A percentile compares a stretch with the other conserved stretches of the same genome.
phyloP scores from a whole-genome alignment of 2,329 filamentous ascomycete genomes.

The Aspergillus fructus region DNA sequence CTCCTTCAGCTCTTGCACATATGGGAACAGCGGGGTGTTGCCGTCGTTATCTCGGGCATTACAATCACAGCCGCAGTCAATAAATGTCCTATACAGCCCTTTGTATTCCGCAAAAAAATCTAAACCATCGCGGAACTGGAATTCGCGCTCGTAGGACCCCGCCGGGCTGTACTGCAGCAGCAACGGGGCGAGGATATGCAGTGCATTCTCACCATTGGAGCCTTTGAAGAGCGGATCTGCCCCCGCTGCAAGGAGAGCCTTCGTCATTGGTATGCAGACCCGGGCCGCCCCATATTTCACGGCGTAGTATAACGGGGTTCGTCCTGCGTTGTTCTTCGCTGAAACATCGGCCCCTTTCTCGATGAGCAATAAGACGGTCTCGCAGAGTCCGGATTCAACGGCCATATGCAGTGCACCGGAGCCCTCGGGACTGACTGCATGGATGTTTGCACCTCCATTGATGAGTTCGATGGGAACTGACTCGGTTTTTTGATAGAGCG shows the following conservation, averaged over 20 bases:
- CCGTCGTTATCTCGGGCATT: constrained; percentile 5
- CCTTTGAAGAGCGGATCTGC: neutral
- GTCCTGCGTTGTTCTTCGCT: neutral
- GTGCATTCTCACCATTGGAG: neutral
- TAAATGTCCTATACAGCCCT: too few species aligned
- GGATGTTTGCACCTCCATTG: constrained; percentile 1
- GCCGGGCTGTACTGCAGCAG: neutral
- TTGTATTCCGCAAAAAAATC: neutral
- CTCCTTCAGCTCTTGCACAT: neutral
- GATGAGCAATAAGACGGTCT: neutral
- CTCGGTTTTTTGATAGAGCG: neutral
- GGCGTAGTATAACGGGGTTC: neutral
- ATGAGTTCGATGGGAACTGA: neutral
- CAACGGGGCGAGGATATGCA: constrained; percentile 3
- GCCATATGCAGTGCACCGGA: constrained; percentile 3
- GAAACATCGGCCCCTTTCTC: neutral
- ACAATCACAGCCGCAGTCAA: neutral
- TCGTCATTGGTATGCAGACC: neutral
- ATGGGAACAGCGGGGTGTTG: constrained; percentile 6
- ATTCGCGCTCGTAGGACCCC: neutral
- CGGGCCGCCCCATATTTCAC: neutral
- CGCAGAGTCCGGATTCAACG: neutral
- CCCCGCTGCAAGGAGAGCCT: neutral
- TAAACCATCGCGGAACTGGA: neutral
- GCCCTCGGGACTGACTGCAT: neutral